These are phyloP conservation scores for Psidium guajava DNA, from an alignment of 345 rosid species.

Conservation along the genomic window DNA sequence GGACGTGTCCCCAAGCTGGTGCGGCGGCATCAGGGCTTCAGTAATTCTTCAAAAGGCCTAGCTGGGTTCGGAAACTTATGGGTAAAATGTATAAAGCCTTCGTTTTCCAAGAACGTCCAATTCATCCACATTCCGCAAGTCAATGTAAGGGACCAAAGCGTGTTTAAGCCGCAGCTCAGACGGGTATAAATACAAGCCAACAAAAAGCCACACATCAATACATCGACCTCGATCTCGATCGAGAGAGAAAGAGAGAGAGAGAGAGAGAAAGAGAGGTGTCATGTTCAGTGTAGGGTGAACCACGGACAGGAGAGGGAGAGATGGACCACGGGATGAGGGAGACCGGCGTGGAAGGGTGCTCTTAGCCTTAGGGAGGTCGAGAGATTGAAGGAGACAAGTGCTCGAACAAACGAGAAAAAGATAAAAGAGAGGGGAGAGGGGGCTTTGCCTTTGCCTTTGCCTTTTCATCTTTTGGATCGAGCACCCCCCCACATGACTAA, in stretches of 20 bases:
- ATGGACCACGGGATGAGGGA: slow-evolving; percentile 4
- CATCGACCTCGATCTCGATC: background rate
- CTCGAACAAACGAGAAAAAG: background rate
- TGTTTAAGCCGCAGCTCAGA: slow-evolving; percentile 1
- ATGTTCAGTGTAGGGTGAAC: slow-evolving; percentile 20
- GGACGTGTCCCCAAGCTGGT: background rate
- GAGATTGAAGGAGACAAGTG: background rate
- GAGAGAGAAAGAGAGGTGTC: slow-evolving; percentile 4
- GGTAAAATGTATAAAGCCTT: background rate
- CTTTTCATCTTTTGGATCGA: background rate
- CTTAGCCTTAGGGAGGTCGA: background rate
- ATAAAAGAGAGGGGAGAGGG: background rate
- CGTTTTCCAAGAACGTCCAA: background rate
- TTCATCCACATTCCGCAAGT: background rate
- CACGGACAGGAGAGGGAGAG: slow-evolving; percentile 11
- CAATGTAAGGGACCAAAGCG: slow-evolving; percentile 5
- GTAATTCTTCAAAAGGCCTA: background rate
- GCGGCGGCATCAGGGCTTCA: background rate
- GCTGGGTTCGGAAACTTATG: background rate
- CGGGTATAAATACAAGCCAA: slow-evolving; percentile 6
- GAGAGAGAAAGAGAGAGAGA: background rate
- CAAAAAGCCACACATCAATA: background rate
- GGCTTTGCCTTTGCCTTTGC: background rate
- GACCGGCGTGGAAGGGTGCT: background rate
- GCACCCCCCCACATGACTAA: background rate